A percentile compares a stretch with the other conserved stretches of the same genome.
Conservation (phyloP, 805 yeast genomes). For the Hanseniaspora taiwanica region DNA sequence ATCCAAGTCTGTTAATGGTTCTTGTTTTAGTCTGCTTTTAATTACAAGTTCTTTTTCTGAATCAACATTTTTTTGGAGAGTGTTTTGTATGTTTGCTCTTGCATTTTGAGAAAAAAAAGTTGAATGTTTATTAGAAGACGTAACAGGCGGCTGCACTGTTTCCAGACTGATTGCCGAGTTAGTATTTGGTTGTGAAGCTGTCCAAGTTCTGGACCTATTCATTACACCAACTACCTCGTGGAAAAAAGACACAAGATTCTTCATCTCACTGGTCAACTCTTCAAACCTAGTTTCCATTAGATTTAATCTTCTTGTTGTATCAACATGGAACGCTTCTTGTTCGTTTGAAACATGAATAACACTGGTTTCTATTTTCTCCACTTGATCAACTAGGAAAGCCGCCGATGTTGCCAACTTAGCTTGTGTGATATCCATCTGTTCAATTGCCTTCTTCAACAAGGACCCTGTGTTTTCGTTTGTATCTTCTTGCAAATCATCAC, state of each 20-base stretch:
- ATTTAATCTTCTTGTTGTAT: slow-evolving; percentile 5
- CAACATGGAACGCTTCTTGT: slow-evolving; percentile 13
- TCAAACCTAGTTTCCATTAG: slow-evolving; percentile 12
- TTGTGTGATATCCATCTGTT: no score
- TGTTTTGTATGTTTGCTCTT: background rate
- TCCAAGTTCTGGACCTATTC: slow-evolving; percentile 15
- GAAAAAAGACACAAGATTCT: slow-evolving; percentile 9
- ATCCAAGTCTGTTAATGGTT: slow-evolving; percentile 1
- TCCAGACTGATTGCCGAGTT: slow-evolving; percentile 6
- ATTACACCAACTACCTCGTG: slow-evolving; percentile 17
- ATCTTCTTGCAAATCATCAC: no score
- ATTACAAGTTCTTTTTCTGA: background rate
- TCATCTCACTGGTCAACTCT: slow-evolving; percentile 10
- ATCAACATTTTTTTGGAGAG: background rate
- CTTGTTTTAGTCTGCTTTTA: slow-evolving; percentile 2
- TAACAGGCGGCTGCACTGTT: background rate
- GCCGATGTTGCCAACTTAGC: no score
- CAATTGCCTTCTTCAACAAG: no score
- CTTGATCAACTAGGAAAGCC: slow-evolving; percentile 11
- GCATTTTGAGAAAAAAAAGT: background rate
- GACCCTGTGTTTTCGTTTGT: no score
- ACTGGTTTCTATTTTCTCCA: slow-evolving; percentile 12
- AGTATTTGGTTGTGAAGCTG: slow-evolving; percentile 13
- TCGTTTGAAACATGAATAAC: slow-evolving; percentile 12
- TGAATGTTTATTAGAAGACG: background rate